A percentile compares a stretch with the other conserved stretches of the same genome.
phyloP scores from a whole-genome alignment of 495 filamentous ascomycete species.

The Extremus antarcticus region DNA sequence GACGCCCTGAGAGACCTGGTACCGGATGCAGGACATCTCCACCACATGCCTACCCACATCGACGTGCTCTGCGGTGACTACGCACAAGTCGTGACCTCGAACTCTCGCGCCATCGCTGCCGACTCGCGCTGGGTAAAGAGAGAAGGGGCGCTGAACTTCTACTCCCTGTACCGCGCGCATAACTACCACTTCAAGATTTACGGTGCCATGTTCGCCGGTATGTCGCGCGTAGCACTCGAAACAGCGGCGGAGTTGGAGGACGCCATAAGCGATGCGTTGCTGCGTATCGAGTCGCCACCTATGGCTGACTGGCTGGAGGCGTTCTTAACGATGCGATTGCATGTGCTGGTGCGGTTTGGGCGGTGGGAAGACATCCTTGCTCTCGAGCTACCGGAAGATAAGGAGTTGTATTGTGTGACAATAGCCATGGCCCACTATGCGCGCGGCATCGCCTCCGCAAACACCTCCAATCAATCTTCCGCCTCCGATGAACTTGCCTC shows the following conservation, averaged over 20 bases:
- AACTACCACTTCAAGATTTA: conserved; percentile 60
- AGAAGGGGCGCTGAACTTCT: conserved; percentile 48
- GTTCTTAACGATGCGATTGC: conserved; percentile 50
- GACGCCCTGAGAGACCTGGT: conserved; percentile 51
- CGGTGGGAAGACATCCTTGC: conserved; percentile 27
- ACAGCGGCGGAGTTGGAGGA: conserved; percentile 41
- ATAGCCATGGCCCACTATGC: conserved; percentile 56
- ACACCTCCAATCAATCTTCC: conserved; percentile 35
- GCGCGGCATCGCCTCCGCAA: conserved; percentile 52
- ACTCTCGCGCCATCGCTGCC: conserved; percentile 50
- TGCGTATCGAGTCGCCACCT: conserved; percentile 51
- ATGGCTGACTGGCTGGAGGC: conserved; percentile 66
- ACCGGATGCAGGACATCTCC: conserved; percentile 58
- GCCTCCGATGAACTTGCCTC: conserved; percentile 36
- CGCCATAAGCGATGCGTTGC: conserved; percentile 47
- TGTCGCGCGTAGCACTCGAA: conserved; percentile 45
- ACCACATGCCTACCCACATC: conserved; percentile 62
- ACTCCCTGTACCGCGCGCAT: conserved; percentile 56
- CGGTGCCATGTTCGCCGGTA: conserved; percentile 59
- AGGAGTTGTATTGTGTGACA: conserved; percentile 48
- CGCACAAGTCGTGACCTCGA: conserved; percentile 47
- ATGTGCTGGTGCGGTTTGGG: conserved; percentile 57
- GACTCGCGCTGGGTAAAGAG: conserved; percentile 48
- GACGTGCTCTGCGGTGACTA: conserved; percentile 61
- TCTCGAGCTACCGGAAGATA: conserved; percentile 40